Conservation (phyloP, 441 rosid species). For the Populus hybrid region DNA sequence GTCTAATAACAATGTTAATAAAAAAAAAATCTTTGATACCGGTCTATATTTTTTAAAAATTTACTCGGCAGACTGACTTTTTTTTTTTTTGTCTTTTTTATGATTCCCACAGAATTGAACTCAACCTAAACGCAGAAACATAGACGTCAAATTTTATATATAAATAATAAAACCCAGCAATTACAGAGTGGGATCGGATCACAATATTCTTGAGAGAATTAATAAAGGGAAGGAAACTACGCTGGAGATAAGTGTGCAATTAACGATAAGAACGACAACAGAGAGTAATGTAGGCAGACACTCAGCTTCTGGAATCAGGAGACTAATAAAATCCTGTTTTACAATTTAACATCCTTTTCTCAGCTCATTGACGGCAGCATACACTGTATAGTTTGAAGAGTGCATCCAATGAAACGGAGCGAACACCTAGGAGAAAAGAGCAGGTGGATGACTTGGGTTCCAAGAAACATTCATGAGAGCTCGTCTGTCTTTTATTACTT, state of each 20-base stretch:
- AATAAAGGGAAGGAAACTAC: not conserved
- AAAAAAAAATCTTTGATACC: too few relatives aligned
- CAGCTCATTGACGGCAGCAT: not conserved
- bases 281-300: not conserved
- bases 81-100: too few relatives aligned
- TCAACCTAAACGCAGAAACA: not conserved
- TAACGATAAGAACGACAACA: not conserved
- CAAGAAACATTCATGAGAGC: not conserved
- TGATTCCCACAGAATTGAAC: not conserved
- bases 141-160: not conserved
- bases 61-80: too few relatives aligned
- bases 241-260: not conserved
- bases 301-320: not conserved
- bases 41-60: too few relatives aligned
- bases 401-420: not conserved
- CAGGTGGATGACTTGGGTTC: not conserved
- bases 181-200: not conserved
- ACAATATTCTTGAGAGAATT: not conserved
- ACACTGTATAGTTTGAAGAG: not conserved
- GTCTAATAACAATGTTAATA: too few relatives aligned
- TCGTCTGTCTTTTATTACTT: too few relatives aligned
- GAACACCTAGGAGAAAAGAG: not conserved
- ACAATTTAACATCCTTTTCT: not conserved
- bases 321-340: not conserved
- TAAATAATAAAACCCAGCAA: not conserved